A percentile compares a stretch with the other conserved stretches of the same genome.
Conservation (phyloP, 108 stramenopile genomes). For the Skeletonema marinoi region DNA sequence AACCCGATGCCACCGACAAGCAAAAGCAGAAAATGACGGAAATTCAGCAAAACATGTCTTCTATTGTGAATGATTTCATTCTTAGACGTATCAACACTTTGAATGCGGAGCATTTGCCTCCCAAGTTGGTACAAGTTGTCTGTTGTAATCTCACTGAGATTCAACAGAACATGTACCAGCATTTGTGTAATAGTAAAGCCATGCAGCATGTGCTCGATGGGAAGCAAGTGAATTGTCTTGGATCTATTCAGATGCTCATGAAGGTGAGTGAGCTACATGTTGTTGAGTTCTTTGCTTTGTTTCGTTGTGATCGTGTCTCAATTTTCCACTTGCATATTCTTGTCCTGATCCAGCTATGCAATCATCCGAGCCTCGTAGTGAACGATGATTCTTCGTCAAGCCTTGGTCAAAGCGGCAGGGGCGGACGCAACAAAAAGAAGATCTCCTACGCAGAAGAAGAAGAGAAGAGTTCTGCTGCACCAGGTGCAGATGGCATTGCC, state of each 20-base stretch:
- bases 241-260: constrained; percentile 95
- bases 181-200: constrained; percentile 88
- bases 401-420: constrained; percentile 13
- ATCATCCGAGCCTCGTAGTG: constrained; percentile 89
- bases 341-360: constrained; percentile 64
- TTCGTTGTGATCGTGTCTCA: neutral
- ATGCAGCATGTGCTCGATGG: constrained; percentile 96
- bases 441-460: constrained; percentile 78
- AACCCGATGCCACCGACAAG: constrained; percentile 93
- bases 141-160: constrained; percentile 95
- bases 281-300: neutral
- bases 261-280: constrained; percentile 42
- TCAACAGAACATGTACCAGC: constrained; percentile 95
- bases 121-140: constrained; percentile 98
- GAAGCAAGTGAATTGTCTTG: constrained; percentile 96
- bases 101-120: constrained; percentile 97
- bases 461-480: constrained; percentile 60
- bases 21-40: constrained; percentile 85
- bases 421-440: constrained; percentile 61
- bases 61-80: constrained; percentile 95
- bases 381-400: constrained; percentile 59
- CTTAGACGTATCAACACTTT: constrained; percentile 95
- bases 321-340: neutral
- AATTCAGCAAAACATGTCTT: constrained; percentile 90
- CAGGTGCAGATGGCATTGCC: constrained; percentile 81